Evolutionary conservation across 192 early-diverging fungal genomes (phyloP), one percentile per base, ranked within the genome.

Genomic region (Paraglomus brasilianum): DNA sequence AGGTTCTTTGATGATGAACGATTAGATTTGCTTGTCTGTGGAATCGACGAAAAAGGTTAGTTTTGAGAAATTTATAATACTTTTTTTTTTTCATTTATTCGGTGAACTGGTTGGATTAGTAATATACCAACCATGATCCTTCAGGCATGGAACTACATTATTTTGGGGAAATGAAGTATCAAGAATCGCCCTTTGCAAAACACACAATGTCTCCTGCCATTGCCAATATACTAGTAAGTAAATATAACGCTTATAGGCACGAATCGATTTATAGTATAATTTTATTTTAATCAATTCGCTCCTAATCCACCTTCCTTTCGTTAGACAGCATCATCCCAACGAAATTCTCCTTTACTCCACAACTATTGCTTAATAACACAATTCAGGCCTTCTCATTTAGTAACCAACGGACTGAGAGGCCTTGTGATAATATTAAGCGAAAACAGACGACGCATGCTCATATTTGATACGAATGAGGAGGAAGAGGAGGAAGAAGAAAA

Each of bases 401-500:
- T 17, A 22, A 69, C 53, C 13, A 69, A 58, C 21, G 41, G 41
- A 21, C 19, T 24, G n/a, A 55, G 43, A 45, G 55, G 41, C 9
- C 50, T 65, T 38, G 36, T 57, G n/a, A 45, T 40, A 47, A 21
- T 57, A 8, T 41, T 69, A 22, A 69, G 67, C 58, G 42, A 58
- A 38, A 45, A 69, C 41, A 38, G 14, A 11, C 42, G 39, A 47
- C 56, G 24, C n/a, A 47, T 69, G 10, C 24, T 69, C 19, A 69
- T 69, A 69, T 57, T 58, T 36, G 67, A 69, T 58, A 58, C 42
- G 4, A 69, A 69, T 46, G 55, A 58, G 15, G 42, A 69, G 9
- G 67, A 69, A 14, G 67, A 58, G 21, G 53, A 43, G 43, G 30
- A 69, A n/a, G 13, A 53, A 36, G 24, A 58, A 30, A 30, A 30